Base-by-base conservation (phyloP, 192 early-diverging fungal species). In the Coemansia sp. region DNA sequence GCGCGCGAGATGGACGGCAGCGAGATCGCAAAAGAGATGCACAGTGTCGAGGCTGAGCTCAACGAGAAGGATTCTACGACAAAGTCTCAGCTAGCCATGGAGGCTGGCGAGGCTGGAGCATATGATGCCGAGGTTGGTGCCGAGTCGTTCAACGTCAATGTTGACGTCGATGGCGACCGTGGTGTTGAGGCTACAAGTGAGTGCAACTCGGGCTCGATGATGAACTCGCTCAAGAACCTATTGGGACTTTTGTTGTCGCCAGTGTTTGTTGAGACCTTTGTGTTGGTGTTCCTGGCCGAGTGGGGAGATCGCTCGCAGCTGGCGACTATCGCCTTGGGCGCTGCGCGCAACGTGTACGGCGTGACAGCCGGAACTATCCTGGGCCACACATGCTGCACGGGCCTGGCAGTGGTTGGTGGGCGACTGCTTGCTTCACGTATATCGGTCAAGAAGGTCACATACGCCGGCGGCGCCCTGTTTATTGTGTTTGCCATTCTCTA, bases 251-350 rank as follows among this genome's bases (percentile, higher is more conserved):
- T 97, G 37, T 87, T 97, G 62, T 95, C 95, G 27, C 96, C 98
- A 0, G 81, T 95, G 33, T 98, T 95, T 87, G 88, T 98, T 27
- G 92, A 99, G 83, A 94, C 93, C 0, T 98, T 98, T 86, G 88
- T 95, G 36, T 74, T 99, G 70, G 98, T 95, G 41, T 99, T 99
- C 68, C 66, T 99, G 65, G 98, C 93, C 44, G 98, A 99, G 74
- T 99, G 96, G 95, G 96, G 95, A 14, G 95, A 98, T 77, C 88
- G 95, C 29, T 95, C 93, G 63, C 96, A 99, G 81, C 93, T 98
- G 65, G 91, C 95, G 3, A 98, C 97, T 2, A 95, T 99, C 73
- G 97, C 95, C 37, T 81, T 99, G 62, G 95, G 94, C 46, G 95
- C 95, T 19, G 93, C 97, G n/a, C 87, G 90, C 69, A 90, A 95